Evolutionary conservation across 208 protist species (phyloP), one percentile per base, ranked within the genome.

Genomic region (Blechomonas ayalai): DNA sequence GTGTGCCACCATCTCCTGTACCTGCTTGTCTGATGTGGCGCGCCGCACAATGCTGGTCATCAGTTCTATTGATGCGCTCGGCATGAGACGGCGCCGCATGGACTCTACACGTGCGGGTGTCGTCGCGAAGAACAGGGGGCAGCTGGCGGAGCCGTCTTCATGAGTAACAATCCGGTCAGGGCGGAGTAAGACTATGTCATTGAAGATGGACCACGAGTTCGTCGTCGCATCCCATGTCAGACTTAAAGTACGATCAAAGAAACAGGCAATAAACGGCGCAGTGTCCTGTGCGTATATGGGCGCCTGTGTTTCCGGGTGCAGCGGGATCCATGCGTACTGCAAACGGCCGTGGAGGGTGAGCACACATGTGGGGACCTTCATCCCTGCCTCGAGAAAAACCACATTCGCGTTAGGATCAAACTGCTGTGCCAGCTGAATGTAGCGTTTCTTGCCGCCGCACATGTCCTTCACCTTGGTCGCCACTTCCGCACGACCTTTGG

Each of bases 181-280:
- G 1, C 85, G 85, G 43, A 82, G 32, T 60, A 82, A 74, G 25
- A 93, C 34, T 72, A 89, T 83, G 43, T 93, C 85, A 36, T 93
- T 93, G 18, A 67, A 63, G 16, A 93, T 70, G 13, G 32, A 32
- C 71, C 71, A 84, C 29, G 43, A 18, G 19, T 55, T 65, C 4
- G 54, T 57, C 20, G 40, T 57, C 18, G 37, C 32, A 52, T 72
- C 65, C 36, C 34, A 46, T 3, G 63, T 54, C 24, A 54, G 33
- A 7, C 59, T 56, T 15, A 90, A 33, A 25, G 85, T 93, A 64
- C 85, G 85, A 48, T 93, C 81, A 33, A 90, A 83, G 53, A 88
- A 84, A 47, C 59, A 66, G 20, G 74, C 65, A 24, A 84, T 35
- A 46, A 76, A 80, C 27, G 52, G 77, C 12, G 64, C 68, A 18